phyloP scores from a whole-genome alignment of 176 grass and related monocot species.

The Tuctoria greenei region DNA sequence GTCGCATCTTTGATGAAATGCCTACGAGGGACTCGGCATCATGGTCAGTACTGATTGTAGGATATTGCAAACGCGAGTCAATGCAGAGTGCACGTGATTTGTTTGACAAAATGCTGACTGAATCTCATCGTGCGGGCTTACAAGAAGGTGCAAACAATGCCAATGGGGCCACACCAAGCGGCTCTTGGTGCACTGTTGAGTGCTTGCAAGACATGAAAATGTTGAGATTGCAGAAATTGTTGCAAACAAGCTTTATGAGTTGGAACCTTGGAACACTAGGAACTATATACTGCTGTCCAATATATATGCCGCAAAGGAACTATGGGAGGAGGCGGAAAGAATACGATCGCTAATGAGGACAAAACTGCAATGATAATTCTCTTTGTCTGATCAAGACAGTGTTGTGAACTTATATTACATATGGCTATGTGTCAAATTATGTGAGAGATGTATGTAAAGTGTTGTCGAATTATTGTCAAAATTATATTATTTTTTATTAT shows the following conservation, averaged over 20 bases:
- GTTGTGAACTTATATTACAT: too few relatives aligned
- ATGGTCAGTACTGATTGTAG: slow-evolving; percentile 54
- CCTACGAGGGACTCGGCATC: slow-evolving; percentile 43
- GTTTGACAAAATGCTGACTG: slow-evolving; percentile 55
- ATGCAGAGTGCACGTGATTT: slow-evolving; percentile 39
- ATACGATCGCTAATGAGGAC: slow-evolving; percentile 53
- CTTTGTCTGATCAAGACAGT: too few relatives aligned
- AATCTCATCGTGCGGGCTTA: slow-evolving; percentile 60
- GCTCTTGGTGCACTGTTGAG: slow-evolving; percentile 71
- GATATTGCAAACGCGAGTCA: slow-evolving; percentile 43
- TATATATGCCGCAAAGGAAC: slow-evolving; percentile 70
- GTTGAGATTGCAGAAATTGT: slow-evolving; percentile 74
- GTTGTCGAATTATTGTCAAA: too few relatives aligned
- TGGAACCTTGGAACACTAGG: slow-evolving; percentile 66
- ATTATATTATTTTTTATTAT: too few relatives aligned
- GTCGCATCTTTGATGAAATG: slow-evolving; percentile 57
- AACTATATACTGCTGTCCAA: slow-evolving; percentile 76
- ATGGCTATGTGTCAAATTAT: too few relatives aligned
- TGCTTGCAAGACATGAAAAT: slow-evolving; percentile 71
- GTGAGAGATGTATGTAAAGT: too few relatives aligned
- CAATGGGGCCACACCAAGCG: slow-evolving; percentile 61
- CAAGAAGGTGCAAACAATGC: slow-evolving; percentile 62
- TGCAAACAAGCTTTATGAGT: slow-evolving; percentile 63
- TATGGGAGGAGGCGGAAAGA: slow-evolving; percentile 67
- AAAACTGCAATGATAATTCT: too few relatives aligned